Percentiles rank a stretch among this genome's conserved stretches.
Conservation (phyloP, 177 flowering plant genomes). For the Telopea speciosissima region DNA sequence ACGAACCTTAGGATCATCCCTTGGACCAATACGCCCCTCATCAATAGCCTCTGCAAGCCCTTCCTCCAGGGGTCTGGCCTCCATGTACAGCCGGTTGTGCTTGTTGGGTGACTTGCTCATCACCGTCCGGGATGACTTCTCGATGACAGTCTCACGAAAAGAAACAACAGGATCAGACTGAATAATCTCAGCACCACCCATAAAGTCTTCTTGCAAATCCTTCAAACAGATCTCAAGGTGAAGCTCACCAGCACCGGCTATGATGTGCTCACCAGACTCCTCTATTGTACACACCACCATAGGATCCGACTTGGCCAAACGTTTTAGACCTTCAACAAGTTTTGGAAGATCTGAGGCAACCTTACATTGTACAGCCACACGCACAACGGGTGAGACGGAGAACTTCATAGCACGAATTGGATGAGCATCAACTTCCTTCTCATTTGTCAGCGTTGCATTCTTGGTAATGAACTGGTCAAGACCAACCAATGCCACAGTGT, state of each 20-base stretch:
- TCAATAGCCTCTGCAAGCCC: slow-evolving; percentile 32
- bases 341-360: slow-evolving; percentile 70
- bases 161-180: slow-evolving; percentile 35
- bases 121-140: slow-evolving; percentile 30
- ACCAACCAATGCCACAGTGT: slow-evolving; percentile 52
- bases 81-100: slow-evolving; percentile 41
- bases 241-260: slow-evolving; percentile 69
- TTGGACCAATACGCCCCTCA: slow-evolving; percentile 35
- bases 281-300: slow-evolving; percentile 65
- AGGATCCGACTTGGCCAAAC: slow-evolving; percentile 66
- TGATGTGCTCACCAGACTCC: slow-evolving; percentile 62
- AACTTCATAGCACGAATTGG: slow-evolving; percentile 69
- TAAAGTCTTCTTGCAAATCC: slow-evolving; percentile 50
- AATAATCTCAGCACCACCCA: slow-evolving; percentile 30
- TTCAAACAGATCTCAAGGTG: slow-evolving; percentile 63
- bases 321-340: slow-evolving; percentile 67
- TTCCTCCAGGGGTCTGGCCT: slow-evolving; percentile 35
- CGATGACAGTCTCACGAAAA: slow-evolving; percentile 39
- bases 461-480: slow-evolving; percentile 47
- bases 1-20: slow-evolving; percentile 37
- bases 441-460: slow-evolving; percentile 48
- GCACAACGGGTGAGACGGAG: slow-evolving; percentile 65
- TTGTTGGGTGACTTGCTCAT: slow-evolving; percentile 43
- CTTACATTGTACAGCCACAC: slow-evolving; percentile 65
- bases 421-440: slow-evolving; percentile 66